Evolutionary conservation across 1,284 basidiomycete species (phyloP), one percentile per base, ranked within the genome.

Genomic region (Cryptococcus sp.): DNA sequence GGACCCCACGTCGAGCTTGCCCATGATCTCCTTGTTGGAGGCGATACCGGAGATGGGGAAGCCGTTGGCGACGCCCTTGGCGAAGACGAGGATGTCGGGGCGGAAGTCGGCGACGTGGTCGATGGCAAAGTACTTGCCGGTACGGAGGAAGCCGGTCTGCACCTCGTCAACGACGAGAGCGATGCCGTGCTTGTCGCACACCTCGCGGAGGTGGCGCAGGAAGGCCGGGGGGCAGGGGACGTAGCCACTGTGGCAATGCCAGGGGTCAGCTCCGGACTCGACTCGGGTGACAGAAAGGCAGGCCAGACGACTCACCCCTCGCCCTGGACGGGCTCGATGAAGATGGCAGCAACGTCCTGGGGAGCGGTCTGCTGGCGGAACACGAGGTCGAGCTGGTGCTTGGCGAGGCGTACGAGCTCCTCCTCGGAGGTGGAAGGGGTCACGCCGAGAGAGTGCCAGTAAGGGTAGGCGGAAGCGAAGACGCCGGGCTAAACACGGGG

Each of bases 11-110:
- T 82, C 83, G 61, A 95, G 82, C 67, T 81, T 84, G 73, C 90
- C 88, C 56, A 89, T 92, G 54, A 95, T 70, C 65, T 91, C 89
- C 78, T 85, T 90, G 51, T 86, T 81, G 62, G 87, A 87, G 52
- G 91, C 84, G 44, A 97, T 84, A 24, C 86, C 91, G 55, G 89
- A 92, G 59, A 98, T 80, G 1, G 94, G 94, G 83, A 95, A 96
- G 13, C 76, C 76, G 64, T 76, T 75, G 46, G 82, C 81, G 53
- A 82, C 76, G 48, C 82, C 82, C 69, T 98, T 98, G 45, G 95
- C 94, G 62, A 92, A 87, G 51, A 88, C 79, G 78, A 97, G 79
- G 59, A 98, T 86, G 73, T 98, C 93, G 6, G 94, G 92, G 55
- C 82, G 80, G 51, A 96, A 87, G 7, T 85, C 86, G 67, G 88